Evolutionary conservation across 2,329 filamentous ascomycete species (phyloP).

Genomic region (Triangularia verruculosa): DNA sequence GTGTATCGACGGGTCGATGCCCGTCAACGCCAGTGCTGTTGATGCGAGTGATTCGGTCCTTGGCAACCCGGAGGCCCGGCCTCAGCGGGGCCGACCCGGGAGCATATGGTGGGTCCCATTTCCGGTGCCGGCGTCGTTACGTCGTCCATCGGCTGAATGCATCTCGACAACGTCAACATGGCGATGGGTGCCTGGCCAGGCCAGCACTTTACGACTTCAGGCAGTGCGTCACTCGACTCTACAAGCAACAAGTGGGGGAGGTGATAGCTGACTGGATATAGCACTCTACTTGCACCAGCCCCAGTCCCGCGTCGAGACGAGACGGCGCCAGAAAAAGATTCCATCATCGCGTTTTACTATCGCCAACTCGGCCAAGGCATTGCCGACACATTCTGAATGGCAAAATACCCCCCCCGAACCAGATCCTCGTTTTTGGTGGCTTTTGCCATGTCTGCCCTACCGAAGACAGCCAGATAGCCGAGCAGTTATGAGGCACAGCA

Average conservation of each 20-base stretch:
- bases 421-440: background rate
- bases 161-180: background rate
- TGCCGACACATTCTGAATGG: background rate
- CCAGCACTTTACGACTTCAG: background rate
- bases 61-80: background rate
- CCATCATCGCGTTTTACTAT: background rate
- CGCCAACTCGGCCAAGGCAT: background rate
- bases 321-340: background rate
- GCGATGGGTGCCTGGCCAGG: background rate
- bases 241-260: background rate
- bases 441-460: background rate
- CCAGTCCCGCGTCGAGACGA: background rate
- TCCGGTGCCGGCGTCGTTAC: background rate
- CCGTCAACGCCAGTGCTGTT: background rate
- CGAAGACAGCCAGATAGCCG: background rate
- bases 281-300: background rate
- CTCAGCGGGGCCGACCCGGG: background rate
- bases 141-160: background rate
- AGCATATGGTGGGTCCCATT: background rate
- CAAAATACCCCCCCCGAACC: background rate
- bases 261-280: background rate
- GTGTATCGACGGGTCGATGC: background rate
- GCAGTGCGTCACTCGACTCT: background rate
- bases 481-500: background rate
- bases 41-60: background rate